phyloP scores from a whole-genome alignment of 106 monocot genomes.

The Dendrobium chrysotoxum region DNA sequence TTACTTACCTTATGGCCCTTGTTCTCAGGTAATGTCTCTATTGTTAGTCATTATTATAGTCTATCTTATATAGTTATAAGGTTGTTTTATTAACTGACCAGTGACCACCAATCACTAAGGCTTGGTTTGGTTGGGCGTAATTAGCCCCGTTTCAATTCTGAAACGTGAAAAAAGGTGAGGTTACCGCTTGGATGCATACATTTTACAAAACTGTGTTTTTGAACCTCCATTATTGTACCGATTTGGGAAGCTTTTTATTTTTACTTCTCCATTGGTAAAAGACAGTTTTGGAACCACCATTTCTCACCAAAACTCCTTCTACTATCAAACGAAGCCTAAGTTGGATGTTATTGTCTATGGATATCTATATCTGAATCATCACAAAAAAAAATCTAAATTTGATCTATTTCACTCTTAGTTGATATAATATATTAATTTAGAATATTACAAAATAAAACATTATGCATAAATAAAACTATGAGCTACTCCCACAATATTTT shows the following conservation, averaged over 20 bases:
- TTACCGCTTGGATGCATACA: too few species aligned
- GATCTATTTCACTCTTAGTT: not conserved
- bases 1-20: conserved; percentile 68
- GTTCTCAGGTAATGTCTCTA: conserved; percentile 32
- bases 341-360: not conserved
- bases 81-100: not conserved
- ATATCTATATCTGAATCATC: not conserved
- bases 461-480: not conserved
- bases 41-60: not conserved
- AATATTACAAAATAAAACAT: not conserved
- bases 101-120: too few species aligned
- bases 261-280: too few species aligned
- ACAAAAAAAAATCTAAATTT: not conserved
- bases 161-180: too few species aligned
- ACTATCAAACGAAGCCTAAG: too few species aligned
- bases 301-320: too few species aligned
- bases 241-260: too few species aligned
- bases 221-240: too few species aligned
- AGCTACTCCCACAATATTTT: not conserved
- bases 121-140: too few species aligned
- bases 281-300: too few species aligned
- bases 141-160: too few species aligned
- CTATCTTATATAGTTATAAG: not conserved
- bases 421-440: not conserved
- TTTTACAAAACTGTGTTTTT: too few species aligned